phyloP scores from a whole-genome alignment of 2,329 filamentous ascomycete species.

The Neospermospora avenae region DNA sequence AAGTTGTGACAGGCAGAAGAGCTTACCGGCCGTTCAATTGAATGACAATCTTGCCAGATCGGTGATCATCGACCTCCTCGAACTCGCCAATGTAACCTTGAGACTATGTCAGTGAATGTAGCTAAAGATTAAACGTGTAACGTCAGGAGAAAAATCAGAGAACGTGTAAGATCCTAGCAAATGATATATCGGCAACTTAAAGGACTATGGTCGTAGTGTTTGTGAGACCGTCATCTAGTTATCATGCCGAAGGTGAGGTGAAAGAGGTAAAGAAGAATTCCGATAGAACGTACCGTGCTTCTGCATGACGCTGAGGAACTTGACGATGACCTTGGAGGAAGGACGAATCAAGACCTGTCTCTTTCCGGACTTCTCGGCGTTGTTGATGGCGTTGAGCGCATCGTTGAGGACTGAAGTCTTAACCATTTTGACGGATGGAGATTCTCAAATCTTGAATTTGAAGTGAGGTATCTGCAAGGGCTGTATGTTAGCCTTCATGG shows the following conservation, averaged over 20 bases:
- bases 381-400: slow-evolving; percentile 99
- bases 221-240: slow-evolving; percentile 97
- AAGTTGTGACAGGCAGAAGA: slow-evolving; percentile 1
- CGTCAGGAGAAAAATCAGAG: slow-evolving; percentile 71
- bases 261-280: slow-evolving; percentile 11
- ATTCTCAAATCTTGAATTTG: slow-evolving; percentile 71
- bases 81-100: slow-evolving; percentile 98
- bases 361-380: slow-evolving; percentile 99
- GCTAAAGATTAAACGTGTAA: slow-evolving; percentile 92
- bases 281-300: slow-evolving; percentile 80
- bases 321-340: slow-evolving; percentile 98
- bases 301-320: slow-evolving; percentile 99
- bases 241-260: slow-evolving; percentile 79
- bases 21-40: slow-evolving; percentile 89
- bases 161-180: slow-evolving; percentile 97
- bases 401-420: slow-evolving; percentile 99
- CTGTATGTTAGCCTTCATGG: slow-evolving; percentile 60
- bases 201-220: slow-evolving; percentile 89
- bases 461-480: slow-evolving; percentile 62
- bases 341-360: slow-evolving; percentile 98
- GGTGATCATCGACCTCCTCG: slow-evolving; percentile 99
- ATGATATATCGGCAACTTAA: slow-evolving; percentile 99
- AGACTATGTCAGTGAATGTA: slow-evolving; percentile 65
- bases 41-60: slow-evolving; percentile 99
- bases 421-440: slow-evolving; percentile 88